phyloP scores from a whole-genome alignment of 1,284 basidiomycete genomes.

The Ceratobasidium sp. region DNA sequence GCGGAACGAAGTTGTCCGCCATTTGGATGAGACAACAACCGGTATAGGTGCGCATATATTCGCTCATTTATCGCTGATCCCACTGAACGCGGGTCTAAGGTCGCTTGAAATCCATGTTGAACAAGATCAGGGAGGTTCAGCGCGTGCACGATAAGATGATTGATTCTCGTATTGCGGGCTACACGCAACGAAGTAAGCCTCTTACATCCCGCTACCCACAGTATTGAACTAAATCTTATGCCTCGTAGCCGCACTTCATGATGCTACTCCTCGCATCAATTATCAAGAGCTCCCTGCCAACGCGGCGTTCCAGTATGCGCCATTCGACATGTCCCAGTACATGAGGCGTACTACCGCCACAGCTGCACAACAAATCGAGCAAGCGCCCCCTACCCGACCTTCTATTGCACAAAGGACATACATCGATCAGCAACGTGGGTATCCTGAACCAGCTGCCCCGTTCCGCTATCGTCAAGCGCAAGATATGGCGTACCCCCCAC shows the following conservation, averaged over 20 bases:
- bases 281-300: conserved; percentile 32
- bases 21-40: conserved; percentile 33
- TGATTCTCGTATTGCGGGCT: conserved; percentile 29
- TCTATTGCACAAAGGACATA: not conserved
- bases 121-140: conserved; percentile 30
- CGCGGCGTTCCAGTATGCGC: conserved; percentile 6
- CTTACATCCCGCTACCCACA: not conserved
- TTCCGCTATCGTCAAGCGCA: conserved; percentile 20
- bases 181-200: conserved; percentile 21
- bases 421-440: not conserved
- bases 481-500: conserved; percentile 18
- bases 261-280: conserved; percentile 17
- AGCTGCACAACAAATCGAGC: conserved; percentile 22
- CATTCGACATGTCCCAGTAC: conserved; percentile 30
- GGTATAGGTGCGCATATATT: conserved; percentile 18
- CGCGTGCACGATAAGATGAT: conserved; percentile 34
- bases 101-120: conserved; percentile 33
- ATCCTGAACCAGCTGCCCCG: conserved; percentile 10
- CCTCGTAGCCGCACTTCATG: conserved; percentile 14
- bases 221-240: not conserved
- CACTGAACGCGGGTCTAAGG: not conserved
- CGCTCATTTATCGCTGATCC: not conserved
- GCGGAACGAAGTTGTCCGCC: conserved; percentile 28
- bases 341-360: conserved; percentile 14
- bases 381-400: conserved; percentile 13